Evolutionary conservation across 176 grass and related monocot genomes (phyloP), one percentile per base, ranked within the genome.

Genomic region (Phoenix dactylifera): DNA sequence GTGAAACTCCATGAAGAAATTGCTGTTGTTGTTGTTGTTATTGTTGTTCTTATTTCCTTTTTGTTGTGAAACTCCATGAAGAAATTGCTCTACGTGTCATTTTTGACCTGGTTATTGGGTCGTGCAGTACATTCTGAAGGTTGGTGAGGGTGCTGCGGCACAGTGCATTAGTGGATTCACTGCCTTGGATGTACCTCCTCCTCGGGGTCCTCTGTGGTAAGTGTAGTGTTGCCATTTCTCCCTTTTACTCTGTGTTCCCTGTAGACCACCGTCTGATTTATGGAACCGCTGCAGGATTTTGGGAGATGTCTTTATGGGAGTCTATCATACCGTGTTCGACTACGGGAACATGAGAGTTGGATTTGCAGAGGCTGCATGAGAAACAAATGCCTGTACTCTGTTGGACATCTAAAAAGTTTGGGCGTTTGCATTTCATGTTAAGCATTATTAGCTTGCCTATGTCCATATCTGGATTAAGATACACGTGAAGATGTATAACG

Each of bases 141-240:
- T 90, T 58, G 86, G 83, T 32, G 77, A 78, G 51, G 91, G 86
- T 49, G 39, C 73, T 15, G 77, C 60, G 15, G 79, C 80, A 39
- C 86, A 90, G 70, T 95, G 91, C 83, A 95, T 95, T 67, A 95
- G 91, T 28, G 91, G 91, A n/a, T 95, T 95, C 71, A 90, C 86
- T 7, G 86, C 86, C 25, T 58, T 90, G 64, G 86, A 95, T 22
- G 79, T 95, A 18, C 75, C 91, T 7, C 74, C 86, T n/a, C 91
- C 91, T 29, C 86, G 70, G 0, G 91, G 91, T 7, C 91, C 91
- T 60, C 91, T 95, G 69, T 95, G 91, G 91, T 95, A 93, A 82
- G 16, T 52, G 15, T 26, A 52, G 22, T 4, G 22, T 4, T 69
- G 4, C 3, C 10, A 59, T 3, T 44, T 7, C 62, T 75, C 39